These are phyloP conservation scores for Moricandia arvensis DNA, from an alignment of 345 rosid genomes.

Conservation along the genomic window DNA sequence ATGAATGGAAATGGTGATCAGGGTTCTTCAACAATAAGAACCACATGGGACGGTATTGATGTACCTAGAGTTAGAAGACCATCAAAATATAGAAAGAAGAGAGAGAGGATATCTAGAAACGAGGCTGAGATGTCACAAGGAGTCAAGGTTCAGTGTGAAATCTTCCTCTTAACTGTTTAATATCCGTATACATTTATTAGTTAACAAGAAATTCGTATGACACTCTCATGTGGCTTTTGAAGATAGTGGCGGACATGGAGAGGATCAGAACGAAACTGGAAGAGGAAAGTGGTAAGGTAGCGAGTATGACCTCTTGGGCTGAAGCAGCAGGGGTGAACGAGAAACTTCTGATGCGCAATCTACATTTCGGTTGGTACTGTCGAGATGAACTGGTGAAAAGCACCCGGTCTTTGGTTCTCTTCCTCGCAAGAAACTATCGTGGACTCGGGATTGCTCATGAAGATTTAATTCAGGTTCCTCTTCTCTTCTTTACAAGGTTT, in stretches of 20 bases:
- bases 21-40: conserved; percentile 23
- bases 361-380: conserved; percentile 77
- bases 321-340: conserved; percentile 70
- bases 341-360: conserved; percentile 55
- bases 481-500: conserved; percentile 4
- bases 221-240: conserved; percentile 28
- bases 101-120: conserved; percentile 54
- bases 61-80: conserved; percentile 37
- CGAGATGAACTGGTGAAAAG: conserved; percentile 70
- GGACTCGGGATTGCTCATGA: conserved; percentile 63
- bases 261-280: conserved; percentile 58
- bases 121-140: conserved; percentile 77
- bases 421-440: conserved; percentile 71
- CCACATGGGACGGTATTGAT: conserved; percentile 23
- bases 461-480: conserved; percentile 71
- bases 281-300: conserved; percentile 57
- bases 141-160: conserved; percentile 58
- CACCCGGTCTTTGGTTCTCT: conserved; percentile 61
- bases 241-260: conserved; percentile 67
- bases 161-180: conserved; percentile 16
- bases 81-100: conserved; percentile 47
- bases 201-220: conserved; percentile 26
- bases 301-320: conserved; percentile 72
- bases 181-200: conserved; percentile 2
- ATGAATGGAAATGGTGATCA: conserved; percentile 18